Evolutionary conservation across 352 stramenopile species (phyloP).

Genomic region (Peronospora destructor): DNA sequence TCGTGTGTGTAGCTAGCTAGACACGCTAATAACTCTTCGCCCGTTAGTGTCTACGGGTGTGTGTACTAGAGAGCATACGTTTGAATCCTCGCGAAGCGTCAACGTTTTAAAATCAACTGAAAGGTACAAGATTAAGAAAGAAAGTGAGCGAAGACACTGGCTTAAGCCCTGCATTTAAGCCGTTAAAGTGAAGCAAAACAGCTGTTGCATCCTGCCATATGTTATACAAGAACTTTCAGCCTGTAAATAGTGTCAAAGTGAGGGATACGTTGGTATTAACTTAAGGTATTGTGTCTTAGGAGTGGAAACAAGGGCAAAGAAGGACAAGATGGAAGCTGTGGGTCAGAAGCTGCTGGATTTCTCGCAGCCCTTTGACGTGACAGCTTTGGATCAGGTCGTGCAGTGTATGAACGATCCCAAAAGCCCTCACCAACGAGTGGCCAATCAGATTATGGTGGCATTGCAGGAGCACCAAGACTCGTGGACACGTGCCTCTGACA

Average conservation of each 20-base stretch:
- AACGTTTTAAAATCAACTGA: slow-evolving; percentile 4
- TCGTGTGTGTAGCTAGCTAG: not conserved
- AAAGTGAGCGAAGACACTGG: not conserved
- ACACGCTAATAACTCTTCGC: not conserved
- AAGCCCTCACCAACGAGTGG: slow-evolving; percentile 87
- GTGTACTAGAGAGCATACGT: slow-evolving; percentile 10
- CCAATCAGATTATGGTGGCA: slow-evolving; percentile 91
- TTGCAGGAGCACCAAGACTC: slow-evolving; percentile 91
- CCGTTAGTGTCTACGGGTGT: slow-evolving; percentile 14
- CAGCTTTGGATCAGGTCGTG: slow-evolving; percentile 95
- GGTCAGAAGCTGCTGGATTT: slow-evolving; percentile 91
- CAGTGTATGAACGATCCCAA: slow-evolving; percentile 92
- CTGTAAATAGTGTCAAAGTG: no score
- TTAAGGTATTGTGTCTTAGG: no score
- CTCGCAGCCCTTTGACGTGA: slow-evolving; percentile 93
- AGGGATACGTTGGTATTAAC: no score
- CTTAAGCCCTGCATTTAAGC: no score
- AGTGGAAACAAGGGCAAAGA: not conserved
- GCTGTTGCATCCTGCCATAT: not conserved
- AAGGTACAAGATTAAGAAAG: slow-evolving; percentile 15
- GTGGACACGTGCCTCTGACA: slow-evolving; percentile 91
- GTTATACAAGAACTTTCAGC: not conserved
- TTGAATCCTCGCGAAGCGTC: not conserved
- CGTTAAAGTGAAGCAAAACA: not conserved
- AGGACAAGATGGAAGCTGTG: slow-evolving; percentile 73